Percentiles rank a stretch among this genome's conserved stretches.
These are phyloP conservation scores for Ophiosphaerella narmari DNA, from an alignment of 2,329 filamentous ascomycete species.

Conservation along the genomic window DNA sequence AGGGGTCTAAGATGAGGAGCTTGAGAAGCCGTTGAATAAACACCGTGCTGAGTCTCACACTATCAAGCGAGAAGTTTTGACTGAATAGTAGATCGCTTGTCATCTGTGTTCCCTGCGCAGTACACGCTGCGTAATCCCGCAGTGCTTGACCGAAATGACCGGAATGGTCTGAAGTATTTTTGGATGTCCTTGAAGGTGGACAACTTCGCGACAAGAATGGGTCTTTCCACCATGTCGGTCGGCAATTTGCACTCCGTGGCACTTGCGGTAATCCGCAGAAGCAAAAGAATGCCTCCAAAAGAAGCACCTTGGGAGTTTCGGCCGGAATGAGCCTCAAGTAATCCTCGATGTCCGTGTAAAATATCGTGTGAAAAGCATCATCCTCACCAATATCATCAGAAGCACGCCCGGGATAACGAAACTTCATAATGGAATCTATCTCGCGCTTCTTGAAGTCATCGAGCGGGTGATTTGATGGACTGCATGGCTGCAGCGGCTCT, in stretches of 20 bases:
- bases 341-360: slow-evolving; percentile 75
- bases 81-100: slow-evolving; percentile 33
- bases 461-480: slow-evolving; percentile 17
- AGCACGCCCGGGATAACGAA: slow-evolving; percentile 70
- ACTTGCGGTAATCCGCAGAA: slow-evolving; percentile 58
- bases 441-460: slow-evolving; percentile 56
- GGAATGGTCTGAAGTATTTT: neutral
- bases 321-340: slow-evolving; percentile 58
- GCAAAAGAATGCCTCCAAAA: slow-evolving; percentile 69
- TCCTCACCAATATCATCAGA: slow-evolving; percentile 76
- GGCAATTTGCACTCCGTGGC: slow-evolving; percentile 25
- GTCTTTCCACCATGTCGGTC: slow-evolving; percentile 55
- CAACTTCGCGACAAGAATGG: slow-evolving; percentile 51
- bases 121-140: slow-evolving; percentile 12
- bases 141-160: slow-evolving; percentile 9
- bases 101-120: slow-evolving; percentile 22
- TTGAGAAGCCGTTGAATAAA: slow-evolving; percentile 53
- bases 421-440: slow-evolving; percentile 50
- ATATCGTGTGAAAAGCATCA: slow-evolving; percentile 80
- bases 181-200: slow-evolving; percentile 38
- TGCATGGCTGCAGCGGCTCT: slow-evolving; percentile 1
- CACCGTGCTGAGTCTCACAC: slow-evolving; percentile 9
- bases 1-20: slow-evolving; percentile 55
- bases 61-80: slow-evolving; percentile 20
- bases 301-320: slow-evolving; percentile 46